phyloP scores from a whole-genome alignment of 768 basidiomycete species.

The Coprinopsis strossmayeri region DNA sequence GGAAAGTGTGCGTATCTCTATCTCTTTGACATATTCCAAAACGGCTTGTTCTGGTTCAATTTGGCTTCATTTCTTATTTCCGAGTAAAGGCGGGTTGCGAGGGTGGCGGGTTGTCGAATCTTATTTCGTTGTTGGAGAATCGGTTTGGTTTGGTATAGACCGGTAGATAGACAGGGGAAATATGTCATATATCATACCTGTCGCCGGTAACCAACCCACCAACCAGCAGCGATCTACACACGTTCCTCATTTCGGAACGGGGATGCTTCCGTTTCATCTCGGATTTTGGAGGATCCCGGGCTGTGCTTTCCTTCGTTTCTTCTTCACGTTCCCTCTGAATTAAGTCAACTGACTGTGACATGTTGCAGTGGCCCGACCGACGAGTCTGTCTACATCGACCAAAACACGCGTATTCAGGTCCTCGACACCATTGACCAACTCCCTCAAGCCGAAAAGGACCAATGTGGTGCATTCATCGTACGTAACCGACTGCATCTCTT shows the following conservation, averaged over 20 bases:
- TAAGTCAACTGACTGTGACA: neutral
- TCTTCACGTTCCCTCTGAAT: neutral
- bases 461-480: conserved; percentile 78
- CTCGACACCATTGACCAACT: conserved; percentile 61
- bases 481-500: conserved; percentile 13
- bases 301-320: too few relatives aligned
- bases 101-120: too few relatives aligned
- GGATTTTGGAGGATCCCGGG: too few relatives aligned
- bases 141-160: too few relatives aligned
- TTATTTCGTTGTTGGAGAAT: too few relatives aligned
- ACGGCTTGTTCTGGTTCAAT: neutral
- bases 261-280: too few relatives aligned
- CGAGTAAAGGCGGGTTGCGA: too few relatives aligned
- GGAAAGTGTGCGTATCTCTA: conserved; percentile 46
- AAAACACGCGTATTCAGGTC: conserved; percentile 81
- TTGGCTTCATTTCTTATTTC: neutral
- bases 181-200: too few relatives aligned
- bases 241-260: too few relatives aligned
- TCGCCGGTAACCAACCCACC: too few relatives aligned
- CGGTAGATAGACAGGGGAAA: too few relatives aligned
- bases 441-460: conserved; percentile 79
- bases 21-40: neutral
- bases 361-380: conserved; percentile 41
- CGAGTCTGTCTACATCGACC: conserved; percentile 61
- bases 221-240: too few relatives aligned